Base-by-base conservation (phyloP, 441 rosid species). In the Euphorbia schlechtendalii region DNA sequence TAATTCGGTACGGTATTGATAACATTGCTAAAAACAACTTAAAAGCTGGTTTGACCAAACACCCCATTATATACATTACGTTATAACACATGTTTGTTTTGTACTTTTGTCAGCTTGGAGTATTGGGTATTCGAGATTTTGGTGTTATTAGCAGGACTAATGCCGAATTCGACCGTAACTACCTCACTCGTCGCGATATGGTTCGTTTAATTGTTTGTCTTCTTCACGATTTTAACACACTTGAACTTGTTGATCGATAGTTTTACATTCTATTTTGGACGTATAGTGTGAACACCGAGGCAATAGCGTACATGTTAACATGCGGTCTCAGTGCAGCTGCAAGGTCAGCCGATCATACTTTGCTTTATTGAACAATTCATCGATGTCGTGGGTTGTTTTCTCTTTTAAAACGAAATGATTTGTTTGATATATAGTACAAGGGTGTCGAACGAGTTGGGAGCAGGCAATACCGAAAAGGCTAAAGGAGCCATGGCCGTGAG, bases 371-470 rank as follows among this genome's bases (percentile, higher is more conserved):
- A 12, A 41, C 10, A 3, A 9, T n/a, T n/a, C n/a, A n/a, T n/a
- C n/a, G n/a, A 41, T 41, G 45, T 41, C 10, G 5, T 48, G 1
- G 12, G 12, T 12, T 10, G 2, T 14, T 3, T 43, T 43, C 48
- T 5, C 2, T 43, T 43, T 12, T 0, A 11, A 43, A n/a, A n/a
- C n/a, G n/a, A n/a, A n/a, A n/a, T n/a, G n/a, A n/a, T n/a, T n/a
- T n/a, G n/a, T n/a, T n/a, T n/a, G n/a, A n/a, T n/a, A n/a, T 43
- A 69, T 66, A 82, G 95, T 71, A 87, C 92, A 4, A 81, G 95
- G 66, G 92, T 90, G 61, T 88, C 94, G 0, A 92, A 88, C 62
- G 96, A 88, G 61, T 68, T 92, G 68, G 95, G 95, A 67, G 89
- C 91, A 2, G 80, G 81, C 61, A 78, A 81, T 45, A 62, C 82